These are phyloP conservation scores for Candida hungchunana DNA, from an alignment of 805 yeast genomes.

Conservation along the genomic window DNA sequence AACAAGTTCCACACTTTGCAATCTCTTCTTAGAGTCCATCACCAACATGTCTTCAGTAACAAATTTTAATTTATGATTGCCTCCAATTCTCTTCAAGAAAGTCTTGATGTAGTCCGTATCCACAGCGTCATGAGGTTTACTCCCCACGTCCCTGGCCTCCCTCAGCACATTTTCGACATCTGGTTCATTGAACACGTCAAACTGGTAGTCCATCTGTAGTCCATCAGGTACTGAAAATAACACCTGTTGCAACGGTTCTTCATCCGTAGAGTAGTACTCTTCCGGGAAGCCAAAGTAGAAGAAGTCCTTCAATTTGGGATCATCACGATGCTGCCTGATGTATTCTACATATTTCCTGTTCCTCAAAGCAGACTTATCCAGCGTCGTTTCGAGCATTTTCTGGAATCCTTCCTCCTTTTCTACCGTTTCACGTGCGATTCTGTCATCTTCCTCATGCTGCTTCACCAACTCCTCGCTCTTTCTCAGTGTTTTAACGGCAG, in stretches of 20 bases:
- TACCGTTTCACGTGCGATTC: conserved; percentile 3
- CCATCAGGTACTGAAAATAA: conserved; percentile 4
- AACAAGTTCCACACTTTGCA: conserved; percentile 1
- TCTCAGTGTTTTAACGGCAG: conserved; percentile 2
- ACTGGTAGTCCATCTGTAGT: neutral
- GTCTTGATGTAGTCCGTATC: neutral
- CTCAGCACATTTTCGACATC: neutral
- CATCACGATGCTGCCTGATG: conserved; percentile 2
- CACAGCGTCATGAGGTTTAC: neutral
- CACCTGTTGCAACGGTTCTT: neutral
- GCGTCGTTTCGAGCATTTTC: conserved; percentile 3
- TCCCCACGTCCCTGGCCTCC: neutral
- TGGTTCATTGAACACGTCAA: conserved; percentile 4
- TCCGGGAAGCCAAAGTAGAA: conserved; percentile 6
- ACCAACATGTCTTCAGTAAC: neutral
- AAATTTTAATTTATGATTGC: neutral
- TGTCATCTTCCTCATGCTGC: conserved; percentile 12
- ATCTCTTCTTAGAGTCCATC: conserved; percentile 2
- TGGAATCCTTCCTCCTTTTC: conserved; percentile 10
- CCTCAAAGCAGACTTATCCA: conserved; percentile 5
- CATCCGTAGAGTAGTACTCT: too few species aligned
- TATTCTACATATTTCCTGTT: conserved; percentile 8
- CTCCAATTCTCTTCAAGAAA: conserved; percentile 3
- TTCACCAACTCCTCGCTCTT: conserved; percentile 6
- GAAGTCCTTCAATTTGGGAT: conserved; percentile 9